Evolutionary conservation across 768 basidiomycete genomes (phyloP).

Genomic region (Collybia sp.): DNA sequence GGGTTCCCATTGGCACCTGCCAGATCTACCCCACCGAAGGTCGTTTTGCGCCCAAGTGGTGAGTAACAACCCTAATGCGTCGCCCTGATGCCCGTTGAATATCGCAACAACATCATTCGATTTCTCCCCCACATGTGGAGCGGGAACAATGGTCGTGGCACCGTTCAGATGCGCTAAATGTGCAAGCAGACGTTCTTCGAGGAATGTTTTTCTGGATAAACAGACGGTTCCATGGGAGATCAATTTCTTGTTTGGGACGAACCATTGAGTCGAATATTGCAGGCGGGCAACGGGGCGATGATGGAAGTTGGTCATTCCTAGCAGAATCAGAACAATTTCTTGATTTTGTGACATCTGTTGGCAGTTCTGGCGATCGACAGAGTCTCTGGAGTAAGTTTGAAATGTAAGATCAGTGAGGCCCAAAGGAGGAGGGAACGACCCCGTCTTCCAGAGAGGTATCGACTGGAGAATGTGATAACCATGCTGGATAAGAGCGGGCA

Average conservation of each 20-base stretch:
- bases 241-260: background rate
- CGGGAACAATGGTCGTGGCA: no score
- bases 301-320: slow-evolving; percentile 1
- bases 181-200: slow-evolving; percentile 9
- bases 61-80: slow-evolving; percentile 9
- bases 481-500: slow-evolving; percentile 3
- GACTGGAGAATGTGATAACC: slow-evolving; percentile 10
- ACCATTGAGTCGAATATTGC: slow-evolving; percentile 4
- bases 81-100: slow-evolving; percentile 9
- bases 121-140: background rate
- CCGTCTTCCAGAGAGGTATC: slow-evolving; percentile 10
- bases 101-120: slow-evolving; percentile 7
- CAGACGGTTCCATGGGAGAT: slow-evolving; percentile 9
- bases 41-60: slow-evolving; percentile 9
- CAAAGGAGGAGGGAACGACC: slow-evolving; percentile 2
- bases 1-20: slow-evolving; percentile 5
- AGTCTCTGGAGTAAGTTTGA: slow-evolving; percentile 3
- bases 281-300: slow-evolving; percentile 4
- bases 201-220: slow-evolving; percentile 11
- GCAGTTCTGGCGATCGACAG: background rate
- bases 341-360: background rate
- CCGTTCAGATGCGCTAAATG: slow-evolving; percentile 6
- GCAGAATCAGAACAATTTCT: slow-evolving; percentile 1
- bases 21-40: slow-evolving; percentile 1
- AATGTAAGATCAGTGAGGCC: slow-evolving; percentile 3